Percentiles rank a stretch among this genome's conserved stretches.
phyloP scores from a whole-genome alignment of 306 rosid genomes.

The Malus sylvestris region DNA sequence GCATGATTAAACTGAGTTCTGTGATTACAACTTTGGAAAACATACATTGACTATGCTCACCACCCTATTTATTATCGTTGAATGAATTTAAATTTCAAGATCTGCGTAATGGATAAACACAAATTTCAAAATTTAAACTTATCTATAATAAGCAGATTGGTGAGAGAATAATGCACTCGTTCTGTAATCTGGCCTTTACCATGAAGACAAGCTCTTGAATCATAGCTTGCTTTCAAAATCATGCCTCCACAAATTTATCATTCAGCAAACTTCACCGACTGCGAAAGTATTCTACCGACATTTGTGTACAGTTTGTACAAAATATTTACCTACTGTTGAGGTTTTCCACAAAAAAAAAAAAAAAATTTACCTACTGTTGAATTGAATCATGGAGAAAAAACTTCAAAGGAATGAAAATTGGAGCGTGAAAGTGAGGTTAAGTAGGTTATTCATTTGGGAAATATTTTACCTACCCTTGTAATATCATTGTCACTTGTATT shows the following conservation, averaged over 20 bases:
- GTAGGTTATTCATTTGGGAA: neutral
- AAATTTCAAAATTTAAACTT: too few relatives aligned
- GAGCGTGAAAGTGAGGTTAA: neutral
- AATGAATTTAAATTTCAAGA: too few relatives aligned
- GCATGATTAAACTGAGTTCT: too few relatives aligned
- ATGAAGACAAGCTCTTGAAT: neutral
- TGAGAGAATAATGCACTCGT: neutral
- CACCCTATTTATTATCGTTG: too few relatives aligned
- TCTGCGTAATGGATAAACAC: too few relatives aligned
- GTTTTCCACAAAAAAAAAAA: too few relatives aligned
- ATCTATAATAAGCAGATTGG: too few relatives aligned
- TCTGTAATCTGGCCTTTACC: neutral
- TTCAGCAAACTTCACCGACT: neutral
- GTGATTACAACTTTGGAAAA: too few relatives aligned
- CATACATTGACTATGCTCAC: too few relatives aligned
- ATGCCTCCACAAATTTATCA: neutral
- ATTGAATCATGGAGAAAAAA: slow-evolving; percentile 3
- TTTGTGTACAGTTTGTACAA: neutral
- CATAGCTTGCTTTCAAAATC: neutral
- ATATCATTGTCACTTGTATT: neutral
- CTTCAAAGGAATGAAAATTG: neutral
- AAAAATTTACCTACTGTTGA: too few relatives aligned
- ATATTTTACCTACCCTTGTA: neutral
- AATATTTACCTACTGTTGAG: too few relatives aligned
- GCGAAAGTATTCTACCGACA: neutral